Percentiles rank a stretch among this genome's conserved stretches.
Evolutionary conservation across 176 grass and related monocot genomes (phyloP).

Genomic region (Melocanna baccifera): DNA sequence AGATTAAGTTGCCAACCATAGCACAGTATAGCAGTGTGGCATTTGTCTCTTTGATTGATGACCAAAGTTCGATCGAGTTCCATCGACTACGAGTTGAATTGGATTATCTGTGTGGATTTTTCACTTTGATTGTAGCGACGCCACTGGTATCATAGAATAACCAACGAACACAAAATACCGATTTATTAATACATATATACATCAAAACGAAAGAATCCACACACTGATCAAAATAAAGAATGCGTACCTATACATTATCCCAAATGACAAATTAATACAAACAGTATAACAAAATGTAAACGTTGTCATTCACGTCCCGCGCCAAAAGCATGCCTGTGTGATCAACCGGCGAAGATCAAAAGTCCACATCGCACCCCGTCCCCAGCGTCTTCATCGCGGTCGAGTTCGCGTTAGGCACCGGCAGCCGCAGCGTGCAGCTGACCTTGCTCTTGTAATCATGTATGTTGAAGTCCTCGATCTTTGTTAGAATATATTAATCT

Average conservation of each 20-base stretch:
- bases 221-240: not conserved
- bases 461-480: conserved; percentile 45
- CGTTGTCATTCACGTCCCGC: not conserved
- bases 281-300: not conserved
- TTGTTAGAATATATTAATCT: too few species aligned
- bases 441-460: conserved; percentile 44
- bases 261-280: conserved; percentile 2
- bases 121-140: too few species aligned
- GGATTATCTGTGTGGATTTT: too few species aligned
- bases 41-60: too few species aligned
- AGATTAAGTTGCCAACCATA: too few species aligned
- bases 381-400: not conserved
- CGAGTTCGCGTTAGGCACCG: conserved; percentile 37
- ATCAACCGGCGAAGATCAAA: conserved; percentile 20
- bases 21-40: too few species aligned
- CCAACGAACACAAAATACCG: not conserved
- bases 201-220: not conserved
- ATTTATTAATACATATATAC: not conserved
- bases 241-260: not conserved
- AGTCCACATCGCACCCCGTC: conserved; percentile 58
- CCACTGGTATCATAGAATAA: not conserved
- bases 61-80: too few species aligned
- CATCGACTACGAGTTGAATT: too few species aligned
- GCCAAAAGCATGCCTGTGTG: not conserved
- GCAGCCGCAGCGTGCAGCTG: conserved; percentile 55